Base-by-base conservation (phyloP, 2,329 filamentous ascomycete genomes). In the Trichoderma polysporum region DNA sequence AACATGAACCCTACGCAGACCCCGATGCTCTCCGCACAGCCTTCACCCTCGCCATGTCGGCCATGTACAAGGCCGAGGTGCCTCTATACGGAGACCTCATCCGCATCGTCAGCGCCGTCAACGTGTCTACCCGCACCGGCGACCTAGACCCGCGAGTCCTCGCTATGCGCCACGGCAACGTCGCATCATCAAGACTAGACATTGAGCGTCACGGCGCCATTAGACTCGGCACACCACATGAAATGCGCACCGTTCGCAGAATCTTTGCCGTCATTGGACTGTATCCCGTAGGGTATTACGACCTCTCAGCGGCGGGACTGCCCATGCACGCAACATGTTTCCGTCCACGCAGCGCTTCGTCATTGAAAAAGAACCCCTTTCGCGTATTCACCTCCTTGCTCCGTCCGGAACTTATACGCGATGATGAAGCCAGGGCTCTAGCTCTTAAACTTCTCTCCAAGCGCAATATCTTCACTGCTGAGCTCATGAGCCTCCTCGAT, bases 251-350 rank as follows among this genome's bases (percentile, higher is more conserved):
- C 1, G 77, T 83, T 49, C 68, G 76, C 3, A 78, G 82, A 25
- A 73, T 85, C 57, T 84, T 85, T 67, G 75, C 76, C 1, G 63
- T 84, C 8, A 73, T 85, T 59, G 81, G 79, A 2, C 81, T 85
- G 79, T 71, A 79, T 31, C 79, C 83, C 0, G 82, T 85, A 1
- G 83, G 82, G 3, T 84, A 85, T 70, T 85, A 85, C 70, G 81
- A 85, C 63, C 74, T 85, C 2, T 77, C 77, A 0, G 69, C 78
- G 0, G 82, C 79, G 13, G 79, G 79, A 0, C 74, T 85, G 33
- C 83, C 83, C 0, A 78, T 85, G 75, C 82, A 85, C 67, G 83
- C 82, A 1, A 85, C 83, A 0, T 80, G 78, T 12, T 85, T 85
- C 70, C 78, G 83, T 3, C 82, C 83, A 1, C 75, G 71, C 2